phyloP scores from a whole-genome alignment of 805 yeast species.

The Ogataea degrootiae region DNA sequence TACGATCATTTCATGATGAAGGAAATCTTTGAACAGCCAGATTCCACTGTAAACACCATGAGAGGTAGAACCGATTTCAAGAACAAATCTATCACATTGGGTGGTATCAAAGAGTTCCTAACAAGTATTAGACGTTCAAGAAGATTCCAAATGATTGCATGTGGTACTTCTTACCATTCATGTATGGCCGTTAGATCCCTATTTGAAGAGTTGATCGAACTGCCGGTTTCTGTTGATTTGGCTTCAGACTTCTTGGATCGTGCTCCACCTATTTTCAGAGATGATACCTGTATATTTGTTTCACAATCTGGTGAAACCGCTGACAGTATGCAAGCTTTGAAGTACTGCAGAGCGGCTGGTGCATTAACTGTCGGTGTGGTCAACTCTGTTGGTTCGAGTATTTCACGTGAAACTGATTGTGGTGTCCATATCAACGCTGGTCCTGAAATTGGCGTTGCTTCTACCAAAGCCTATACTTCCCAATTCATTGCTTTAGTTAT shows the following conservation, averaged over 20 bases:
- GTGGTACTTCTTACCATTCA: slow-evolving; percentile 99
- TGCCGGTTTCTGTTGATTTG: slow-evolving; percentile 87
- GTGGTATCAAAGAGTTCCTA: slow-evolving; percentile 83
- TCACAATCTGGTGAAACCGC: slow-evolving; percentile 99
- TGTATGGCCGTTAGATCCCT: slow-evolving; percentile 95
- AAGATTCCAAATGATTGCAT: slow-evolving; percentile 96
- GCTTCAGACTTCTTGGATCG: slow-evolving; percentile 96
- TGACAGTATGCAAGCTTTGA: slow-evolving; percentile 90
- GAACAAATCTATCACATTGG: slow-evolving; percentile 68
- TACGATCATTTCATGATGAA: slow-evolving; percentile 97
- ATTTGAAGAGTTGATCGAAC: slow-evolving; percentile 93
- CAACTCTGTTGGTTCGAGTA: slow-evolving; percentile 93
- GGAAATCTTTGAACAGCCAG: slow-evolving; percentile 98
- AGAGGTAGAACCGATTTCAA: slow-evolving; percentile 97
- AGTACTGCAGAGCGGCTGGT: slow-evolving; percentile 94
- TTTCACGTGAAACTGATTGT: slow-evolving; percentile 96
- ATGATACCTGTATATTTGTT: slow-evolving; percentile 94
- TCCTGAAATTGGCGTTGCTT: slow-evolving; percentile 99
- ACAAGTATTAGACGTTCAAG: slow-evolving; percentile 91
- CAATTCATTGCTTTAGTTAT: slow-evolving; percentile 95
- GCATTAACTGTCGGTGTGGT: slow-evolving; percentile 97
- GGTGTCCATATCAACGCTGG: slow-evolving; percentile 99
- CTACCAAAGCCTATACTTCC: slow-evolving; percentile 98
- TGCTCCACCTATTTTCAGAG: slow-evolving; percentile 95
- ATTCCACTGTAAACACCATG: slow-evolving; percentile 97